A percentile compares a stretch with the other conserved stretches of the same genome.
phyloP scores from a whole-genome alignment of 352 stramenopile genomes.

The Elongisporangium senticosum region DNA sequence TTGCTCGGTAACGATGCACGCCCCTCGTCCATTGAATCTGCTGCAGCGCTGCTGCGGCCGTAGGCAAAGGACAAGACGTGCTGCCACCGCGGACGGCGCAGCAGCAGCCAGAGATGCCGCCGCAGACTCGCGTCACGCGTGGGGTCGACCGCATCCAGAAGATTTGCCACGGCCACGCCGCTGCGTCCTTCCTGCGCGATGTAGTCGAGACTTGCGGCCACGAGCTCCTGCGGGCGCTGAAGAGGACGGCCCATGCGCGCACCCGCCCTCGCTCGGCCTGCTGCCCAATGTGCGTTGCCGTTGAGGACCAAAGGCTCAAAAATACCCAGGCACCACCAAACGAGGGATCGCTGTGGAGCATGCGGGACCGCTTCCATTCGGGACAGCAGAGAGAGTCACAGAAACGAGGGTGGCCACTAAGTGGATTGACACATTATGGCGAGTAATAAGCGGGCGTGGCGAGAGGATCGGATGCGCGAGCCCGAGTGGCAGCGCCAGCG shows the following conservation, averaged over 20 bases:
- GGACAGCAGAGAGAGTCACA: not conserved
- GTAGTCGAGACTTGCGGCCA: slow-evolving; percentile 55
- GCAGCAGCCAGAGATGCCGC: slow-evolving; percentile 43
- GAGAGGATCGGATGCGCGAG: not conserved
- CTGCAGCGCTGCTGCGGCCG: not conserved
- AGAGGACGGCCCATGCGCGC: not conserved
- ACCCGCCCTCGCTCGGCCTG: not conserved
- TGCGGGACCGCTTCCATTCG: not conserved
- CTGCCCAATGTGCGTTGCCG: not conserved
- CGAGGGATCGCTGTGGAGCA: not conserved
- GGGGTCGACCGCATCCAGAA: slow-evolving; percentile 44
- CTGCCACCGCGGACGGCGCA: slow-evolving; percentile 38
- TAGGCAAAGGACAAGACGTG: slow-evolving; percentile 41
- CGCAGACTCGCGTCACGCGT: slow-evolving; percentile 33
- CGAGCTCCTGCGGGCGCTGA: slow-evolving; percentile 34
- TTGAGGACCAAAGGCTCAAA: not conserved
- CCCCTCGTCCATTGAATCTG: not conserved
- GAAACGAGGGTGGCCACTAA: not conserved
- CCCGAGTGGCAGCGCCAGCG: not conserved
- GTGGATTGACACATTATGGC: not conserved
- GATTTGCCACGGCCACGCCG: slow-evolving; percentile 27
- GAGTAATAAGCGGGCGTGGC: not conserved
- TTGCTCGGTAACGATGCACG: not conserved
- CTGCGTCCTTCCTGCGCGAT: slow-evolving; percentile 49
- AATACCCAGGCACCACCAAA: not conserved